These are phyloP conservation scores for Talaromyces adpressus DNA, from an alignment of 495 filamentous ascomycete genomes.

Conservation along the genomic window DNA sequence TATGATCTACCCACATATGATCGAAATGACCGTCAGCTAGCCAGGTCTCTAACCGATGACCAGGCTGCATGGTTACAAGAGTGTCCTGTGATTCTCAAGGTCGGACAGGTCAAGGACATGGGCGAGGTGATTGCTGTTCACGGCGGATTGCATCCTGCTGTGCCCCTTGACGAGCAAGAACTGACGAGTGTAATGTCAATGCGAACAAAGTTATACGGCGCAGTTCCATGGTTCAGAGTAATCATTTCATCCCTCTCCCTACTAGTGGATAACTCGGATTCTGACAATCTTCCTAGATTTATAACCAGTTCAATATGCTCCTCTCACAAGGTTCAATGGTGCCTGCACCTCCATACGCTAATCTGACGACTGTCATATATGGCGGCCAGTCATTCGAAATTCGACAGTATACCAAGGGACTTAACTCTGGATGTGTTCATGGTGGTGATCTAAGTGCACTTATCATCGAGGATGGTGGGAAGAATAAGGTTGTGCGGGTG, in stretches of 20 bases:
- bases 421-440: slow-evolving; percentile 75
- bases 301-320: slow-evolving; percentile 49
- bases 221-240: slow-evolving; percentile 62
- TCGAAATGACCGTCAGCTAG: slow-evolving; percentile 36
- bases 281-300: slow-evolving; percentile 28
- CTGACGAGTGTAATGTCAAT: slow-evolving; percentile 84
- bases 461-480: slow-evolving; percentile 50
- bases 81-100: slow-evolving; percentile 67
- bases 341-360: background rate
- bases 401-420: slow-evolving; percentile 65
- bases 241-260: slow-evolving; percentile 15
- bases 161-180: slow-evolving; percentile 67
- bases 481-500: slow-evolving; percentile 30
- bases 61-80: slow-evolving; percentile 62
- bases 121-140: slow-evolving; percentile 69
- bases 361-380: slow-evolving; percentile 58
- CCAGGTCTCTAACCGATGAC: slow-evolving; percentile 42
- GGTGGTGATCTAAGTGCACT: slow-evolving; percentile 71
- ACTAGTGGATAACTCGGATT: background rate
- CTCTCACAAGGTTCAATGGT: slow-evolving; percentile 10
- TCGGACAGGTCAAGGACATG: slow-evolving; percentile 51
- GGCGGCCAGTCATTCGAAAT: slow-evolving; percentile 67
- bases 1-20: slow-evolving; percentile 16
- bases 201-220: slow-evolving; percentile 54
- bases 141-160: slow-evolving; percentile 70